Conservation (phyloP, 371 early-diverging fungal genomes). For the Mortierella sp. region DNA sequence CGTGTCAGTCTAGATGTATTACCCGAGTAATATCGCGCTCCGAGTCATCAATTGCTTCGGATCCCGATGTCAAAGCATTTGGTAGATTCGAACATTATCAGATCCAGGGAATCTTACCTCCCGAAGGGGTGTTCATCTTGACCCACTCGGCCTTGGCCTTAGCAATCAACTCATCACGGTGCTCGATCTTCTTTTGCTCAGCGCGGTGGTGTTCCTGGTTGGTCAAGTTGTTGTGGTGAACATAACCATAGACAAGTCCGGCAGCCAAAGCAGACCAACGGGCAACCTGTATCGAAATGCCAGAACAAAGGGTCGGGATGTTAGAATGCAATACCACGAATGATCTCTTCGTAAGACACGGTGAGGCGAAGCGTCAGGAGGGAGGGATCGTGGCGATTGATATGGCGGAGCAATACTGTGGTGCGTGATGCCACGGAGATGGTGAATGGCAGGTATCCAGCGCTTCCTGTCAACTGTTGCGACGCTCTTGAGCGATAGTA, state of each 20-base stretch:
- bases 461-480: too few relatives aligned
- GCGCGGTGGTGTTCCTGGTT: conserved; percentile 67
- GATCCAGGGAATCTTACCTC: conserved; percentile 30
- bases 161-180: conserved; percentile 76
- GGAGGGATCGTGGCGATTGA: too few relatives aligned
- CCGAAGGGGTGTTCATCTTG: conserved; percentile 61
- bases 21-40: too few relatives aligned
- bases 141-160: conserved; percentile 77
- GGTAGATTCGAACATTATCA: too few relatives aligned
- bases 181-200: conserved; percentile 68
- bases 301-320: neutral
- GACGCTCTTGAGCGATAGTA: too few relatives aligned
- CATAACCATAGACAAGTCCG: conserved; percentile 78
- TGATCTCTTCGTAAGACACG: neutral
- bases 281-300: conserved; percentile 64
- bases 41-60: neutral
- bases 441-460: too few relatives aligned
- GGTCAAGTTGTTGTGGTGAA: conserved; percentile 73
- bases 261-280: conserved; percentile 81
- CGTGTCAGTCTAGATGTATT: too few relatives aligned
- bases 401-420: too few relatives aligned
- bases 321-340: neutral
- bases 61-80: too few relatives aligned
- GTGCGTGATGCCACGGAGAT: too few relatives aligned
- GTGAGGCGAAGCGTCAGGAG: too few relatives aligned